Evolutionary conservation across 2,329 filamentous ascomycete genomes (phyloP).

Genomic region (Zalaria sp.): DNA sequence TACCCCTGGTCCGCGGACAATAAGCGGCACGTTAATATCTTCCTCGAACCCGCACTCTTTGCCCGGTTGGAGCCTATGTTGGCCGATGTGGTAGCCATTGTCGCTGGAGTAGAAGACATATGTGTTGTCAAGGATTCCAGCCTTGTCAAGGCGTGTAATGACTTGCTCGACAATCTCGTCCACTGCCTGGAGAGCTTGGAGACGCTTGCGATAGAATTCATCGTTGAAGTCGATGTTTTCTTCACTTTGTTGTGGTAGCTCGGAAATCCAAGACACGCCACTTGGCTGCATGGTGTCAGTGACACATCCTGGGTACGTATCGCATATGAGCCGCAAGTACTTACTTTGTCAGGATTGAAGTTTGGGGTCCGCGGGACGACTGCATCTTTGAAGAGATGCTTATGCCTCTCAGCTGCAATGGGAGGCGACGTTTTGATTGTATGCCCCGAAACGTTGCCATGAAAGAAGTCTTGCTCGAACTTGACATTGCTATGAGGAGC

Average conservation of each 20-base stretch:
- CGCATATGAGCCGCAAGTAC: neutral
- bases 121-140: constrained; percentile 32
- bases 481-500: constrained; percentile 49
- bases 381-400: constrained; percentile 44
- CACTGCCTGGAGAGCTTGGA: constrained; percentile 37
- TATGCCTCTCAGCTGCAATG: constrained; percentile 46
- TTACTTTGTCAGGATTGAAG: constrained; percentile 47
- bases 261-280: constrained; percentile 32
- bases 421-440: constrained; percentile 30
- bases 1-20: constrained; percentile 23
- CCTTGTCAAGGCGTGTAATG: constrained; percentile 25
- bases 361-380: constrained; percentile 47
- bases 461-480: constrained; percentile 17
- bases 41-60: constrained; percentile 25
- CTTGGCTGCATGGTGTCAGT: constrained; percentile 16
- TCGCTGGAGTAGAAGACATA: constrained; percentile 26
- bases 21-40: constrained; percentile 25
- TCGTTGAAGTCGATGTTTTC: constrained; percentile 37
- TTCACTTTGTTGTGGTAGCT: constrained; percentile 30
- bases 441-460: constrained; percentile 10
- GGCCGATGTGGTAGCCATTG: constrained; percentile 26
- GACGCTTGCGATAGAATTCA: constrained; percentile 35
- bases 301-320: neutral
- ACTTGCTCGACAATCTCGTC: constrained; percentile 40
- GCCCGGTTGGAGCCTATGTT: constrained; percentile 25